Evolutionary conservation across 768 basidiomycete species (phyloP).

Genomic region (Agrocybe pediades): DNA sequence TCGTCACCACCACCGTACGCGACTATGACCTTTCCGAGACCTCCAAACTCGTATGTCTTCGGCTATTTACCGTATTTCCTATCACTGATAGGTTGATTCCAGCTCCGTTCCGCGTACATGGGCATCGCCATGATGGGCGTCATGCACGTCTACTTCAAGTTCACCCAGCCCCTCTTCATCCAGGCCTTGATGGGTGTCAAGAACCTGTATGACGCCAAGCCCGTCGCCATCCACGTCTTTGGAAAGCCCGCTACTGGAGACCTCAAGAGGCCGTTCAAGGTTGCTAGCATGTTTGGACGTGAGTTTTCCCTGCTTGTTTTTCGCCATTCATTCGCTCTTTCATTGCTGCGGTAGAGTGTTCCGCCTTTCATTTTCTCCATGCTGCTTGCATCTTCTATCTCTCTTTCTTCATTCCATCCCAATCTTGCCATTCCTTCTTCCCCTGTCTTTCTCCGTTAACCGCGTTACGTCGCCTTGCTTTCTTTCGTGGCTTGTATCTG

Average conservation of each 20-base stretch:
- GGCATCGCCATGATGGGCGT: constrained; percentile 88
- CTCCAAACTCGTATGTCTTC: constrained; percentile 64
- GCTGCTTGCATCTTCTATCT: no score
- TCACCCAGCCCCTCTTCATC: constrained; percentile 95
- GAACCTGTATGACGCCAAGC: constrained; percentile 83
- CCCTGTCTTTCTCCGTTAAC: no score
- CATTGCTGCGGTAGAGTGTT: neutral
- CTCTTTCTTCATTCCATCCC: neutral
- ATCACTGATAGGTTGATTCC: neutral
- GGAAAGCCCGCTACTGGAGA: constrained; percentile 83
- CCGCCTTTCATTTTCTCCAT: neutral
- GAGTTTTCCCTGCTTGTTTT: constrained; percentile 23
- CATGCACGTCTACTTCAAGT: constrained; percentile 93
- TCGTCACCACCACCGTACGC: constrained; percentile 87
- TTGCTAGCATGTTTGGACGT: constrained; percentile 73
- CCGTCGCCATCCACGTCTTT: constrained; percentile 78
- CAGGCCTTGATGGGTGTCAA: constrained; percentile 96
- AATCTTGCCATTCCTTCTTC: no score
- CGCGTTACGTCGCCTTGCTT: no score
- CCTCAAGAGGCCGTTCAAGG: constrained; percentile 88
- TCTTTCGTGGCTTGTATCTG: no score
- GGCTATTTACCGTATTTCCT: neutral
- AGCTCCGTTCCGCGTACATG: constrained; percentile 71
- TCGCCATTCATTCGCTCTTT: neutral
- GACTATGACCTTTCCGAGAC: constrained; percentile 94